phyloP scores from a whole-genome alignment of 2,329 filamentous ascomycete genomes.

The Talaromyces pinophilus region DNA sequence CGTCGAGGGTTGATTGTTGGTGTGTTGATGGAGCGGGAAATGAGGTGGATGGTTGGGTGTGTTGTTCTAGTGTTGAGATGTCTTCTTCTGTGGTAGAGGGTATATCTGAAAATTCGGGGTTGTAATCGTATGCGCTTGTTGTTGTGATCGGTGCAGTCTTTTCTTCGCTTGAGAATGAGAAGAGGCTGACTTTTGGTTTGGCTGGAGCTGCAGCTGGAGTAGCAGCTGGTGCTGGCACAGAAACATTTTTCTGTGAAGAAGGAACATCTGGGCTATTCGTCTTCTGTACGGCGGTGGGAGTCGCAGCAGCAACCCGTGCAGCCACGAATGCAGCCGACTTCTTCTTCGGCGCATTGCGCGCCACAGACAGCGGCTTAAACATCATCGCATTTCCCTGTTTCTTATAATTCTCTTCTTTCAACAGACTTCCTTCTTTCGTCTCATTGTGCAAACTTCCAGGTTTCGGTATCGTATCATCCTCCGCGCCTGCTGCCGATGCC shows the following conservation, averaged over 20 bases:
- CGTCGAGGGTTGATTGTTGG: slow-evolving; percentile 60
- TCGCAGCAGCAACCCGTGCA: slow-evolving; percentile 24
- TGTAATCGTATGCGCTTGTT: slow-evolving; percentile 44
- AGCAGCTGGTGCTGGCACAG: slow-evolving; percentile 26
- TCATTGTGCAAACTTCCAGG: slow-evolving; percentile 29
- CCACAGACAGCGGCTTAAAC: slow-evolving; percentile 87
- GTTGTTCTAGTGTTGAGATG: slow-evolving; percentile 19
- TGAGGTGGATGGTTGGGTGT: slow-evolving; percentile 11
- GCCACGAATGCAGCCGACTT: slow-evolving; percentile 41
- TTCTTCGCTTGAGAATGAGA: slow-evolving; percentile 41
- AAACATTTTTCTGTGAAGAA: slow-evolving; percentile 8
- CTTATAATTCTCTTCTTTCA: slow-evolving; percentile 41
- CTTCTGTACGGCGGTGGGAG: slow-evolving; percentile 22
- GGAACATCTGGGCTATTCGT: slow-evolving; percentile 24
- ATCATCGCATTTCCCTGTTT: slow-evolving; percentile 76
- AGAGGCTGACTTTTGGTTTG: slow-evolving; percentile 50
- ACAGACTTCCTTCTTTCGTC: slow-evolving; percentile 21
- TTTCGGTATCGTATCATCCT: slow-evolving; percentile 29
- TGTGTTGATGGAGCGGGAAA: slow-evolving; percentile 19
- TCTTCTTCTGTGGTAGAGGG: slow-evolving; percentile 27
- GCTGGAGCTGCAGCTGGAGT: slow-evolving; percentile 29
- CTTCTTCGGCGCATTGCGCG: slow-evolving; percentile 71
- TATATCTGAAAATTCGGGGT: slow-evolving; percentile 28
- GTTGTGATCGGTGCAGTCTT: slow-evolving; percentile 22
- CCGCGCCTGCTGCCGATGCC: slow-evolving; percentile 39